Evolutionary conservation across 2,329 filamentous ascomycete species (phyloP).

Genomic region (Gliomastix tumulicola): DNA sequence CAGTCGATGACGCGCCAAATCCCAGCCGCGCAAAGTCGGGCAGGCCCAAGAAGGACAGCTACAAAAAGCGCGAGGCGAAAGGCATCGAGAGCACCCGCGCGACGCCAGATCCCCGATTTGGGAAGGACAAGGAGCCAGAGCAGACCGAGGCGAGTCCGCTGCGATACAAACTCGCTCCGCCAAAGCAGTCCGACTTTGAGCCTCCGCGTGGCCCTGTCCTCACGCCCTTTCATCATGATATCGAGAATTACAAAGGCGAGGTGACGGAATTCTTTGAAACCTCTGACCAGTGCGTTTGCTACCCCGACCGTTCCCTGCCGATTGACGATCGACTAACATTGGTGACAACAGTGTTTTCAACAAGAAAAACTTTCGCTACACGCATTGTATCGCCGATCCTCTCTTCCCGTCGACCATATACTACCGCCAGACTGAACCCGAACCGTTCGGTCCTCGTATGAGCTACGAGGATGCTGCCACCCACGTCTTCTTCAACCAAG

Average conservation of each 20-base stretch:
- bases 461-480: slow-evolving; percentile 89
- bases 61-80: slow-evolving; percentile 64
- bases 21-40: slow-evolving; percentile 26
- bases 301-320: too few relatives aligned
- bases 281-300: slow-evolving; percentile 58
- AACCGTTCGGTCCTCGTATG: slow-evolving; percentile 76
- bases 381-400: slow-evolving; percentile 84
- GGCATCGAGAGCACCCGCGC: slow-evolving; percentile 43
- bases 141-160: slow-evolving; percentile 43
- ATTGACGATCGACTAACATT: too few relatives aligned
- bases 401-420: slow-evolving; percentile 79
- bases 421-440: slow-evolving; percentile 82
- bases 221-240: slow-evolving; percentile 42
- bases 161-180: slow-evolving; percentile 58
- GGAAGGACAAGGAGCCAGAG: slow-evolving; percentile 24
- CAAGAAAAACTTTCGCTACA: slow-evolving; percentile 77
- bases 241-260: slow-evolving; percentile 39
- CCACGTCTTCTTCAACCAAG: slow-evolving; percentile 74
- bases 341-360: slow-evolving; percentile 46
- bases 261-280: slow-evolving; percentile 54
- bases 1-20: slow-evolving; percentile 36
- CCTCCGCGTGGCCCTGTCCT: slow-evolving; percentile 50
- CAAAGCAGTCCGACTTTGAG: slow-evolving; percentile 56
- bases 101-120: slow-evolving; percentile 46
- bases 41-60: slow-evolving; percentile 56